A percentile compares a stretch with the other conserved stretches of the same genome.
Evolutionary conservation across 805 yeast genomes (phyloP).

Genomic region (Candida pseudoglaebosa): DNA sequence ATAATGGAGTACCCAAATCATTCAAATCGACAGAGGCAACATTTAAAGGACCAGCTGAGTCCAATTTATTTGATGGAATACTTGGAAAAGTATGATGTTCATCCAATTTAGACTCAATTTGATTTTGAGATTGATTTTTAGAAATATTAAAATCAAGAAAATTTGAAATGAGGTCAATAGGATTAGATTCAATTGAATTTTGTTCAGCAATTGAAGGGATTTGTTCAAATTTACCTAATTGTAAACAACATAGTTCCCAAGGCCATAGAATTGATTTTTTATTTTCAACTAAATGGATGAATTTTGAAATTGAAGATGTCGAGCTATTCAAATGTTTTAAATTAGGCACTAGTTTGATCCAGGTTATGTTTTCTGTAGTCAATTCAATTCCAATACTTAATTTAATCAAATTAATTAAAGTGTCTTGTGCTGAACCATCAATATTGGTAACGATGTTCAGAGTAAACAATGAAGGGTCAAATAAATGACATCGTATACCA

Average conservation of each 20-base stretch:
- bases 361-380: conserved; percentile 25
- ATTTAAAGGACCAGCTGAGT: conserved; percentile 11
- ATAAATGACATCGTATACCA: conserved; percentile 41
- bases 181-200: conserved; percentile 24
- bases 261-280: conserved; percentile 71
- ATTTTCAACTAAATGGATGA: conserved; percentile 49
- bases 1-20: conserved; percentile 10
- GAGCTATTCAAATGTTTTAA: conserved; percentile 64
- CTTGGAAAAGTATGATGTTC: conserved; percentile 17
- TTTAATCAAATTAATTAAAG: conserved; percentile 28
- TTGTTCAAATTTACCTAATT: conserved; percentile 35
- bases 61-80: conserved; percentile 16
- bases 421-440: conserved; percentile 17
- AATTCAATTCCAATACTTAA: conserved; percentile 33
- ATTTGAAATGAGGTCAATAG: conserved; percentile 31
- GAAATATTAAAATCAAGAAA: conserved; percentile 32
- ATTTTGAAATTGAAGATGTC: conserved; percentile 59
- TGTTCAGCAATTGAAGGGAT: conserved; percentile 13
- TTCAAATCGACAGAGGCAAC: conserved; percentile 5
- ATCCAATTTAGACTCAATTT: conserved; percentile 6
- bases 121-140: conserved; percentile 12
- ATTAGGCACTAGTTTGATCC: conserved; percentile 71
- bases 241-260: conserved; percentile 57
- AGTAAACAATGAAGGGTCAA: conserved; percentile 20
- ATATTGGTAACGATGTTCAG: conserved; percentile 19